Evolutionary conservation across 2,329 filamentous ascomycete genomes (phyloP).

Genomic region (Stemphylium vesicarium): DNA sequence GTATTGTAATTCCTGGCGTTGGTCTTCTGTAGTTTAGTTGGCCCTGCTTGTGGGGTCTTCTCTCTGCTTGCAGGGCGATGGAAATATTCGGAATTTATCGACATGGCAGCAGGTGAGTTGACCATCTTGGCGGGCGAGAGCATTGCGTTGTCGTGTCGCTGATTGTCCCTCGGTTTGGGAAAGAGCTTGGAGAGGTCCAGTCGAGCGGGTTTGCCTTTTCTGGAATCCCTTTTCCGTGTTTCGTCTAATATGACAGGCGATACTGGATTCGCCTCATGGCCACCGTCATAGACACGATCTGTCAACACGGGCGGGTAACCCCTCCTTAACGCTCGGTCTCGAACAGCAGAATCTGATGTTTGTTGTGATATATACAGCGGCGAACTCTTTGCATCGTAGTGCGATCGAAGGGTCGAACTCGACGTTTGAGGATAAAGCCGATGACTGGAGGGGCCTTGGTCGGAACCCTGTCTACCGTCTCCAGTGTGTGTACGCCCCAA

Average conservation of each 20-base stretch:
- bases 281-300: conserved; percentile 15
- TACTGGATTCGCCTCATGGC: conserved; percentile 25
- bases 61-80: conserved; percentile 42
- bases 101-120: conserved; percentile 50
- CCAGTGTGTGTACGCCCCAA: conserved; percentile 33
- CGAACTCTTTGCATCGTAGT: conserved; percentile 51
- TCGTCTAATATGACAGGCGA: conserved; percentile 30
- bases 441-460: conserved; percentile 37
- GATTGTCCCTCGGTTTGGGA: conserved; percentile 41
- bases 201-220: conserved; percentile 45
- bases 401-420: conserved; percentile 50
- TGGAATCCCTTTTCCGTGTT: conserved; percentile 26
- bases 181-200: conserved; percentile 54
- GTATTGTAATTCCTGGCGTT: conserved; percentile 27
- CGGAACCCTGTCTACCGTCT: conserved; percentile 34
- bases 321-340: conserved; percentile 52
- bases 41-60: conserved; percentile 32
- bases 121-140: conserved; percentile 51
- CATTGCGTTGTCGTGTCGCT: conserved; percentile 25
- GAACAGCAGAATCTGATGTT: conserved; percentile 52
- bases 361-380: conserved; percentile 54
- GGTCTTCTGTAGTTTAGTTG: conserved; percentile 29
- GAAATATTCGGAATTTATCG: conserved; percentile 47
- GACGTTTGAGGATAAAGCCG: conserved; percentile 43
- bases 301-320: conserved; percentile 40